phyloP scores from a whole-genome alignment of 306 rosid species.

The Gastrolobium villosum region DNA sequence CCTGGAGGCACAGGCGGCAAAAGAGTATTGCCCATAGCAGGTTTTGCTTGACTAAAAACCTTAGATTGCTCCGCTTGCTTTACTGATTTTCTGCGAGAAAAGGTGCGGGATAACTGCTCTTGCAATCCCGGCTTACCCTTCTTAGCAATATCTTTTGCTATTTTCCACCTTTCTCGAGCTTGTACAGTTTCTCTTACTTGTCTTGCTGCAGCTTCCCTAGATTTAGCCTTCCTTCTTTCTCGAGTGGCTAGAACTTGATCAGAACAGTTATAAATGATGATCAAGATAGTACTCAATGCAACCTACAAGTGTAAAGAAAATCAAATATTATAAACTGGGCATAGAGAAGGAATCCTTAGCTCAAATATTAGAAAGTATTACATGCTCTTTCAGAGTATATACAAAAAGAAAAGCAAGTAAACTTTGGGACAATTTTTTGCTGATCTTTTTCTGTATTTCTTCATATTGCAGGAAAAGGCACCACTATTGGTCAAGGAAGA shows the following conservation, averaged over 20 bases:
- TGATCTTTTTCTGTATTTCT: conserved; percentile 30
- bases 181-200: conserved; percentile 77
- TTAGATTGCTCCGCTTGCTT: conserved; percentile 50
- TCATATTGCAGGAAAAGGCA: conserved; percentile 2
- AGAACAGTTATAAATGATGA: conserved; percentile 75
- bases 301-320: conserved; percentile 60
- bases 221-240: conserved; percentile 75
- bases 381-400: conserved; percentile 21
- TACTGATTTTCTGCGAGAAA: conserved; percentile 72
- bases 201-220: conserved; percentile 82
- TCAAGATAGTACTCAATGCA: conserved; percentile 64
- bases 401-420: conserved; percentile 23
- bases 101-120: conserved; percentile 65
- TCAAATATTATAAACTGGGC: conserved; percentile 44
- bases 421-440: conserved; percentile 16
- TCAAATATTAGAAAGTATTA: conserved; percentile 31
- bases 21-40: background rate
- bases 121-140: conserved; percentile 60
- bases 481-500: background rate
- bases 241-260: conserved; percentile 81
- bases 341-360: conserved; percentile 15
- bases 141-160: conserved; percentile 68
- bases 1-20: conserved; percentile 51
- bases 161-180: conserved; percentile 83
- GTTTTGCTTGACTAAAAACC: conserved; percentile 43